Conservation (phyloP, 768 basidiomycete genomes). For the Leccinum pellstonianum region DNA sequence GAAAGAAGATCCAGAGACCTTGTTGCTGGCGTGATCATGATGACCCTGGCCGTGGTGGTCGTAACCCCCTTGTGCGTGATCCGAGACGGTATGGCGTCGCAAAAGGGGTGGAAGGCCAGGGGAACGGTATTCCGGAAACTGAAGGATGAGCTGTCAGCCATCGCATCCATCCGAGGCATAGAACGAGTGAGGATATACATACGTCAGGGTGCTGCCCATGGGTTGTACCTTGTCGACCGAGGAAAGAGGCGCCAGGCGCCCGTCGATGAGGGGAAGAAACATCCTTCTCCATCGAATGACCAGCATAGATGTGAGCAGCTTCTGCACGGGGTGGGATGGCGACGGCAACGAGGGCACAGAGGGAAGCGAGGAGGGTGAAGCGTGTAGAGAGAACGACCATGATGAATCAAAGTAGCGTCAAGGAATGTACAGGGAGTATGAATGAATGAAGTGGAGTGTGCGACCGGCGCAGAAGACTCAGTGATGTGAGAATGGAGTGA, state of each 20-base stretch:
- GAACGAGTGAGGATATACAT: not conserved
- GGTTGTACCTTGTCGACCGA: not conserved
- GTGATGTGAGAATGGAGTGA: constrained; percentile 19
- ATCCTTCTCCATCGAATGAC: constrained; percentile 13
- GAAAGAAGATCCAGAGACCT: constrained; percentile 17
- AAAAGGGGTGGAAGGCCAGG: constrained; percentile 18
- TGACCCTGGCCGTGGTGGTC: not conserved
- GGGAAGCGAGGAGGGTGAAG: constrained; percentile 46
- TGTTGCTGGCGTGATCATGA: constrained; percentile 5
- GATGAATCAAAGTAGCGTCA: constrained; percentile 16
- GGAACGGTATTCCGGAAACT: constrained; percentile 1
- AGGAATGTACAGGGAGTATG: constrained; percentile 9
- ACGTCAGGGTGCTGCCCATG: constrained; percentile 8
- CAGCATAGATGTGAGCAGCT: constrained; percentile 38
- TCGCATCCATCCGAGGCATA: not conserved
- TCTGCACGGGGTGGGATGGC: constrained; percentile 33
- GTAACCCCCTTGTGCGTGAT: not conserved
- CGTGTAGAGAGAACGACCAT: constrained; percentile 53
- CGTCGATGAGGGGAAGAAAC: not conserved
- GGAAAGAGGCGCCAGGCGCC: not conserved
- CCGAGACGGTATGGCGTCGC: constrained; percentile 9
- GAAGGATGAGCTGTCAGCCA: not conserved
- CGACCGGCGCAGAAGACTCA: constrained; percentile 25
- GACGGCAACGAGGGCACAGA: constrained; percentile 44
- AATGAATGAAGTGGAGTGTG: constrained; percentile 16